Base-by-base conservation (phyloP, 257 asterid genomes). In the Petunia secreta region DNA sequence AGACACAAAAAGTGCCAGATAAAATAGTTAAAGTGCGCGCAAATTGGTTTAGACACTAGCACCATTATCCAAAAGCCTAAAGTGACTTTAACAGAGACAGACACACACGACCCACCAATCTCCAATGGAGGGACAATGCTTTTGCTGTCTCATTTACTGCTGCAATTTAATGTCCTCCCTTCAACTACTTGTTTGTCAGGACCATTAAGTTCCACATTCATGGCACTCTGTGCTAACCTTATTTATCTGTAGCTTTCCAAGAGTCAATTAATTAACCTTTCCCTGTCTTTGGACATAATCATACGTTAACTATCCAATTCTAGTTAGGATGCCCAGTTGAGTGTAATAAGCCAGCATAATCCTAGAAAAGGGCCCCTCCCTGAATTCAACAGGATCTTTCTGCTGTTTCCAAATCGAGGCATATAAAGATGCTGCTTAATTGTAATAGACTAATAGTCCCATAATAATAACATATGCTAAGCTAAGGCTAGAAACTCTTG, bases 111-210 rank as follows among this genome's bases (percentile, higher is more conserved):
- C 59, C 59, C 25, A 48, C 63, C 16, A 8, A 36, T 71, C 60
- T 57, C 38, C 34, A 73, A 69, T 9, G 59, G 46, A 73, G 62
- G 13, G 46, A 13, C 76, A 46, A 50, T 52, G 16, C 25, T 77
- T 80, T 34, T 76, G 80, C 77, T 79, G 79, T 81, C 83, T 79
- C 88, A 83, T 87, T 91, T 86, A 88, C 83, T 86, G 16, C 82
- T 77, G 77, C 53, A 80, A 89, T 85, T 89, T 25, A 89, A 85
- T 87, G 87, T 81, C 83, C 77, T 79, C 67, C 82, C 38, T 80
- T 82, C 95, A 89, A 77, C 95, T 74, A 91, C 93, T 79, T 83
- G 87, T 84, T 90, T 85, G 90, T 82, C 83, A 79, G 46, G 75
- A 74, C 84, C 85, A 82, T 87, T 83, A 91, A 44, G 83, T 83